These are phyloP conservation scores for Tetrastigma voinierianum DNA, from an alignment of 164 flowering plant species.

Conservation along the genomic window DNA sequence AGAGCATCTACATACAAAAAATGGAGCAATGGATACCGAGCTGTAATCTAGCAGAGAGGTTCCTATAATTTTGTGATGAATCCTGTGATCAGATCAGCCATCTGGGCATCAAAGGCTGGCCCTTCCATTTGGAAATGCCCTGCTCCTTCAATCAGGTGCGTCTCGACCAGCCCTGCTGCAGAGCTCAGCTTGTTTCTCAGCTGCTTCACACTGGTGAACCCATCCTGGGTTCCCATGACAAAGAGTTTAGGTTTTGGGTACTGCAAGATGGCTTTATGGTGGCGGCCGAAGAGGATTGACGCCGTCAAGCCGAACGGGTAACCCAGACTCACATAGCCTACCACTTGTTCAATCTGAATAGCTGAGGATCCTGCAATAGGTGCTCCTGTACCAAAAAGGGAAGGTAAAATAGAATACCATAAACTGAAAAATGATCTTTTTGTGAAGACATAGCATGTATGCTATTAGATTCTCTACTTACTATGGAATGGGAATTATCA, in stretches of 20 bases:
- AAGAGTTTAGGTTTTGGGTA: constrained; percentile 90
- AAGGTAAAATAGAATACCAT: background rate
- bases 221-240: constrained; percentile 90
- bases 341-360: constrained; percentile 63
- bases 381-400: constrained; percentile 61
- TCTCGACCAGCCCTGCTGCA: constrained; percentile 74
- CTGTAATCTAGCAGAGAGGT: no score
- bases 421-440: background rate
- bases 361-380: constrained; percentile 97
- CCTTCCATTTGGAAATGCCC: constrained; percentile 98
- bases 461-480: no score
- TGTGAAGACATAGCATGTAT: no score
- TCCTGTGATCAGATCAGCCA: constrained; percentile 61
- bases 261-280: constrained; percentile 62
- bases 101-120: constrained; percentile 72
- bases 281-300: constrained; percentile 90
- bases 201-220: constrained; percentile 88
- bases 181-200: constrained; percentile 71
- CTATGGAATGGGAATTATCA: no score
- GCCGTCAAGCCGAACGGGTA: constrained; percentile 88
- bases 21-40: no score
- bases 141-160: constrained; percentile 73
- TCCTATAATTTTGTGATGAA: constrained; percentile 58
- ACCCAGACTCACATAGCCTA: constrained; percentile 86
- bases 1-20: constrained; percentile 11